Percentiles rank a stretch among this genome's conserved stretches.
Conservation (phyloP, 2,329 filamentous ascomycete species). For the Aureobasidium zeae region DNA sequence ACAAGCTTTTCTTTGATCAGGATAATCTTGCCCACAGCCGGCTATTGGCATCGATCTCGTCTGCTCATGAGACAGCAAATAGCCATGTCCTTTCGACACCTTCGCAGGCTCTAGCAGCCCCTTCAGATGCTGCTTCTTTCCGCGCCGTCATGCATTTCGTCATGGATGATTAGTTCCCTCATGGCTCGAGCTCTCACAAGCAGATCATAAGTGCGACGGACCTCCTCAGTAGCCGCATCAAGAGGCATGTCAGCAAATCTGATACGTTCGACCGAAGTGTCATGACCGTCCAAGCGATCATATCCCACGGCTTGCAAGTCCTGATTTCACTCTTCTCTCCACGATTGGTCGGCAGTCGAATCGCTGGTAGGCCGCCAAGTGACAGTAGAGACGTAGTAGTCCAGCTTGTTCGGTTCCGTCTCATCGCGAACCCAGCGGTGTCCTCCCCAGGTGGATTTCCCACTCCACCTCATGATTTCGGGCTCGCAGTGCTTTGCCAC, state of each 20-base stretch:
- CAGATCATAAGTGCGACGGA: too few species aligned
- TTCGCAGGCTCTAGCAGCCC: too few species aligned
- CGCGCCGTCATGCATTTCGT: too few species aligned
- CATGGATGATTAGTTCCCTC: too few species aligned
- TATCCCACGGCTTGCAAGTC: not conserved
- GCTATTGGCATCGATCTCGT: too few species aligned
- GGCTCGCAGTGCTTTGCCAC: constrained; percentile 20
- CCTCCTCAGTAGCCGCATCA: not conserved
- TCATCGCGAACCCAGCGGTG: constrained; percentile 38
- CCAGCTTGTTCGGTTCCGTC: constrained; percentile 28
- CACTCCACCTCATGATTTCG: constrained; percentile 35
- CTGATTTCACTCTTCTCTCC: not conserved
- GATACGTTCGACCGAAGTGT: not conserved
- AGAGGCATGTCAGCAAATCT: constrained; percentile 2
- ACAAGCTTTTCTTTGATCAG: too few species aligned
- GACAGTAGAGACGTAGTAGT: constrained; percentile 39
- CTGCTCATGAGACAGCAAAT: too few species aligned
- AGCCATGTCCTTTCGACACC: too few species aligned
- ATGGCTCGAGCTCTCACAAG: too few species aligned
- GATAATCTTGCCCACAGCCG: too few species aligned
- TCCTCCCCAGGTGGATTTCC: constrained; percentile 35
- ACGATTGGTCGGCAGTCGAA: not conserved
- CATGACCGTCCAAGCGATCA: not conserved
- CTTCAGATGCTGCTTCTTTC: too few species aligned
- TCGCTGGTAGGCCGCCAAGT: constrained; percentile 25